Percentiles rank a stretch among this genome's conserved stretches.
These are phyloP conservation scores for Leccinum boreale DNA, from an alignment of 768 basidiomycete genomes.

Conservation along the genomic window DNA sequence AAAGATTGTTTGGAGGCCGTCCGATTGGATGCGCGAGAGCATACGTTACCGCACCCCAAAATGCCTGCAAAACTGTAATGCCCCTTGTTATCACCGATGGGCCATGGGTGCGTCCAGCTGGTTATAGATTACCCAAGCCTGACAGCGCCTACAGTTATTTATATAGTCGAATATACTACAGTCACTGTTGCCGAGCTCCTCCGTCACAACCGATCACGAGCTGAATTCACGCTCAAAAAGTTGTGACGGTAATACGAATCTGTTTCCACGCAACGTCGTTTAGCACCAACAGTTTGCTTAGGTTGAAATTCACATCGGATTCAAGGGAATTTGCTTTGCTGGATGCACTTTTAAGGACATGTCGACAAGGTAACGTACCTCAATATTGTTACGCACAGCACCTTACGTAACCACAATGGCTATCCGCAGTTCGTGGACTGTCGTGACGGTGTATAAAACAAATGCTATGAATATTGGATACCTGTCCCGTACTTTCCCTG, in stretches of 20 bases:
- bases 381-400: background rate
- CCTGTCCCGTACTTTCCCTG: background rate
- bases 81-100: background rate
- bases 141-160: background rate
- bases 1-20: constrained; percentile 48
- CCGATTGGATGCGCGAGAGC: constrained; percentile 14
- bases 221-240: constrained; percentile 1
- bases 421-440: background rate
- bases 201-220: constrained; percentile 10
- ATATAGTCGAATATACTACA: background rate
- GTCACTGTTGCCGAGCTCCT: background rate
- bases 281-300: background rate
- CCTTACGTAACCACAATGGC: constrained; percentile 14
- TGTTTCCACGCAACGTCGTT: constrained; percentile 16
- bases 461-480: background rate
- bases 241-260: background rate
- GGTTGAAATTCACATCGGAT: constrained; percentile 2
- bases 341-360: background rate
- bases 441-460: constrained; percentile 4
- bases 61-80: constrained; percentile 17
- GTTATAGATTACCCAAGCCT: background rate
- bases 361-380: constrained; percentile 24
- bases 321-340: constrained; percentile 4
- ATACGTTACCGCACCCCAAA: constrained; percentile 5
- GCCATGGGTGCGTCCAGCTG: constrained; percentile 5